Evolutionary conservation across 208 protist genomes (phyloP).

Genomic region (Crithidia thermophila): DNA sequence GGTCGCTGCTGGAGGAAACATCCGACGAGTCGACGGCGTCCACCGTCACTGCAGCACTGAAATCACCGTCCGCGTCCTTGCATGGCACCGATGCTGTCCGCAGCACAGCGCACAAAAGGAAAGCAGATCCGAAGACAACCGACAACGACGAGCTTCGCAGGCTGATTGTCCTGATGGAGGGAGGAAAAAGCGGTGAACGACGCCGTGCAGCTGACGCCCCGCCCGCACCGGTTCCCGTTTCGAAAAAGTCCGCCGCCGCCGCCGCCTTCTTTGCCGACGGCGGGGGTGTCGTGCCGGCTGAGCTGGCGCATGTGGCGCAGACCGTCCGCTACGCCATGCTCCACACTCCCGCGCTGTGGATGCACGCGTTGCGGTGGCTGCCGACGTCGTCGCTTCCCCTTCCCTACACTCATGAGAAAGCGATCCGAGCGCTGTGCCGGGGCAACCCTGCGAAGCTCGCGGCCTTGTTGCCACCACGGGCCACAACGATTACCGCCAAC

Average conservation of each 20-base stretch:
- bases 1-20: too few relatives aligned
- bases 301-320: constrained; percentile 52
- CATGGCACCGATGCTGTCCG: not conserved
- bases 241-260: not conserved
- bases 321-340: constrained; percentile 66
- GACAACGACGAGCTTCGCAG: constrained; percentile 4
- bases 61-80: too few relatives aligned
- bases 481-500: too few relatives aligned
- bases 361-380: constrained; percentile 54
- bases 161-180: constrained; percentile 9
- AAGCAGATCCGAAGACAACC: too few relatives aligned
- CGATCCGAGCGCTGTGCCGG: constrained; percentile 26
- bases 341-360: constrained; percentile 38
- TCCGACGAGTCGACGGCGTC: not conserved
- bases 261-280: not conserved
- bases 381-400: constrained; percentile 47
- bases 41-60: not conserved
- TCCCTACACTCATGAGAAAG: constrained; percentile 39
- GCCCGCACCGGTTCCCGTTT: not conserved
- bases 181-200: too few relatives aligned
- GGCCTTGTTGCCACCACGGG: constrained; percentile 7
- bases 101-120: too few relatives aligned
- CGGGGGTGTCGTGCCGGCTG: constrained; percentile 27
- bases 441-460: constrained; percentile 20
- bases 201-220: too few relatives aligned